phyloP scores from a whole-genome alignment of 1,284 basidiomycete species.

The Ceratobasidium sp. region DNA sequence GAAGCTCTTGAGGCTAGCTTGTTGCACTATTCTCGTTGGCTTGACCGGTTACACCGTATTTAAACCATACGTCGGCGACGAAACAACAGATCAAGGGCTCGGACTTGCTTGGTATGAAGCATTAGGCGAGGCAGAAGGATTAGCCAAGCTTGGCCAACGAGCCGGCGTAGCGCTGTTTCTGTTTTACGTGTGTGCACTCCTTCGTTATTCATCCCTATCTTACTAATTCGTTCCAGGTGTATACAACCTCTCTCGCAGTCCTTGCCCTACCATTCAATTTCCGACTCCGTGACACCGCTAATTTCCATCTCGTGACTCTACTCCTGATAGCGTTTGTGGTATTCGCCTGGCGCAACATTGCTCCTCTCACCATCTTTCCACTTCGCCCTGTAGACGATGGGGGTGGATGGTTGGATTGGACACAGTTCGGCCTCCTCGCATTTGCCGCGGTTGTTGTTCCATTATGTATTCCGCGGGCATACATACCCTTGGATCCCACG shows the following conservation, averaged over 20 bases:
- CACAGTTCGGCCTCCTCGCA: conserved; percentile 41
- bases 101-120: too few species aligned
- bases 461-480: conserved; percentile 43
- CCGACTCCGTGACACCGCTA: neutral
- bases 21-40: too few species aligned
- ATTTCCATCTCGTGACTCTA: conserved; percentile 41
- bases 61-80: too few species aligned
- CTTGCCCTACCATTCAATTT: conserved; percentile 21
- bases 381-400: conserved; percentile 35
- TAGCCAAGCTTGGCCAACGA: too few species aligned
- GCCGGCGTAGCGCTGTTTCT: too few species aligned
- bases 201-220: neutral
- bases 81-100: too few species aligned
- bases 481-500: conserved; percentile 45
- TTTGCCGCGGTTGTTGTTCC: conserved; percentile 46
- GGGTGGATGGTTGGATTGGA: conserved; percentile 45
- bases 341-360: conserved; percentile 43
- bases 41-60: too few species aligned
- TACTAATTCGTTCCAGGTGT: conserved; percentile 19
- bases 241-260: conserved; percentile 40
- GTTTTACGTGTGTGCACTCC: too few species aligned
- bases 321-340: conserved; percentile 43
- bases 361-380: conserved; percentile 44
- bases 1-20: too few species aligned
- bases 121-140: too few species aligned